Base-by-base conservation (phyloP, 148 eudicot species). In the Arctostaphylos glauca region DNA sequence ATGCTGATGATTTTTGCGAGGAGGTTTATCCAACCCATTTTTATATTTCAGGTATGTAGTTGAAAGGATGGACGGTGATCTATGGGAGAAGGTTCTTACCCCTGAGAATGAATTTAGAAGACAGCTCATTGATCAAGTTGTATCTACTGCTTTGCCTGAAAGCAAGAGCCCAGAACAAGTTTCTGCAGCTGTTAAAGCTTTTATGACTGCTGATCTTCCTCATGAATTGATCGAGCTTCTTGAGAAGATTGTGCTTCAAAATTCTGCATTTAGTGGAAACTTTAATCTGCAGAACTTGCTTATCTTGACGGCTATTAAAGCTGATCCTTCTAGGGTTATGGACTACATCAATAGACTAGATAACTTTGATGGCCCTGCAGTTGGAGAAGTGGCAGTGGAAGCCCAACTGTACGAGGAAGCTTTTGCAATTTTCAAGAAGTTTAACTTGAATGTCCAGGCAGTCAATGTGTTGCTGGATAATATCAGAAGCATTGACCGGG, bases 81-180 rank as follows among this genome's bases (percentile, higher is more conserved):
- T 95, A 44, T 95, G 98, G 98, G 98, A 91, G 75, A 94, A 94
- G 83, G 98, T 95, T 86, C 92, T 96, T 55, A 90, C 77, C 85
- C 97, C 98, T 19, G 98, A 94, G 18, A 96, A 96, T 83, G 98
- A 96, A 81, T 96, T 90, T 80, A 93, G 94, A 88, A 92, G 98
- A 87, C 92, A 92, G 87, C 92, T 96, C 75, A 96, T 96, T 78
- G 98, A 96, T 89, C 98, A 96, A 90, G 98, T 96, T 86, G 98
- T 96, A 44, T 96, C 98, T 76, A 96, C 98, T 88, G 98, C 98
- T 84, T 85, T 96, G 88, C 98, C 98, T n/a, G 98, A 96, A 86
- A 96, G 98, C 93, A 96, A 96, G 94, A 94, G 98, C 87, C 98
- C 98, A 0, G 98, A 96, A 86, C 98, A 96, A 89, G 98, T 96